These are phyloP conservation scores for Aspergillus nomiae DNA, from an alignment of 2,329 filamentous ascomycete genomes.

Conservation along the genomic window DNA sequence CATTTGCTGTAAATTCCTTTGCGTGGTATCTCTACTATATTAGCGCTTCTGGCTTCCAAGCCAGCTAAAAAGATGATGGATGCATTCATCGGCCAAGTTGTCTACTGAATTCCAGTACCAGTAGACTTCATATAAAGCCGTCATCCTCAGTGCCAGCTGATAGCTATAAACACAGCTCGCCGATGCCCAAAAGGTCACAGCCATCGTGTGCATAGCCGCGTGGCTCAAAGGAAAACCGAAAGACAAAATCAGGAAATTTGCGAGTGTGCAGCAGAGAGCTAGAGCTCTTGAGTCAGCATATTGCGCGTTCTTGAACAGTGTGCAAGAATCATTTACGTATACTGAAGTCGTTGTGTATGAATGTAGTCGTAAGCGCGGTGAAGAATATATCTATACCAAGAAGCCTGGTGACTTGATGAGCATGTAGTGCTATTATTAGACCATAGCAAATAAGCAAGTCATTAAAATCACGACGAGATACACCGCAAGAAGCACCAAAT, in stretches of 20 bases:
- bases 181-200: background rate
- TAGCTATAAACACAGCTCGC: background rate
- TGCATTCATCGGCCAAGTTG: background rate
- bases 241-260: background rate
- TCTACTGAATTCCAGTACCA: background rate
- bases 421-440: background rate
- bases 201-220: background rate
- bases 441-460: background rate
- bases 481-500: background rate
- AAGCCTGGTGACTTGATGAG: background rate
- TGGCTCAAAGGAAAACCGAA: background rate
- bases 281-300: background rate
- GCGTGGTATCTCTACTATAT: background rate
- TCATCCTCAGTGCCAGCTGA: background rate
- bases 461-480: background rate
- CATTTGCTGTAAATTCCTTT: background rate
- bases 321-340: background rate
- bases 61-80: background rate
- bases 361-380: background rate
- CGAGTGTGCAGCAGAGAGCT: background rate
- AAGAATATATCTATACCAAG: background rate
- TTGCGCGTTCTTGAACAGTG: background rate
- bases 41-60: background rate
- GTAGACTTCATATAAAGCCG: background rate
- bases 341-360: background rate